Base-by-base conservation (phyloP, 306 rosid species). In the Crotalaria pallida region DNA sequence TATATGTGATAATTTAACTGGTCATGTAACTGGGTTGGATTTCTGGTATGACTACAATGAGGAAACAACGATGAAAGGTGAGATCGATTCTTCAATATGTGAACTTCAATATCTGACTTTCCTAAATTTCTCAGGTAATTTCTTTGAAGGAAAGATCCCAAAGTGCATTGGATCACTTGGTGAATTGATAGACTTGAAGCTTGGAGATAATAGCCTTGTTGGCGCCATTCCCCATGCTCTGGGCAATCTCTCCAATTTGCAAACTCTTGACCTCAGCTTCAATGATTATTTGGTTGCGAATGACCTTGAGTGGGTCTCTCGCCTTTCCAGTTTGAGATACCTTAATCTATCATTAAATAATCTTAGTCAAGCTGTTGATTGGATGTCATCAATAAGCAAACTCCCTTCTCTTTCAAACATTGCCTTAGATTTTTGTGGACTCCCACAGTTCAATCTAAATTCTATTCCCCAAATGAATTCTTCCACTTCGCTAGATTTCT, bases 91-190 rank as follows among this genome's bases (percentile, higher is more conserved):
- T 63, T 69, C 81, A 13, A 17, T 74, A 21, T 57, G 80, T 69
- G 69, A 74, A 34, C 3, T 79, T 3, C n/a, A 55, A 22, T 52
- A 74, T 74, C 58, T 75, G 0, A 75, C 64, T 36, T 56, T 2
- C 41, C 19, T 74, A 36, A 22, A 55, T 56, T 59, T 69, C 12
- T 3, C 7, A 16, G 0, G 0, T 40, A 47, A 75, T 48, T 0
- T 18, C 3, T 22, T 75, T 21, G 7, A 45, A 21, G 77, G 74
- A 24, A 23, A 57, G 4, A 63, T 80, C 2, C 80, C 80, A 18
- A 38, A 48, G n/a, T 80, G 84, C 16, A 64, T 75, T 8, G 84
- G 74, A 8, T 79, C 80, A 33, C 80, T 79, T 6, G 22, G 10
- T 23, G 33, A 60, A 1, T 11, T 79, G 4, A 50, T 16, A 19